Conservation (phyloP, 805 yeast genomes). For the Candida anglica region DNA sequence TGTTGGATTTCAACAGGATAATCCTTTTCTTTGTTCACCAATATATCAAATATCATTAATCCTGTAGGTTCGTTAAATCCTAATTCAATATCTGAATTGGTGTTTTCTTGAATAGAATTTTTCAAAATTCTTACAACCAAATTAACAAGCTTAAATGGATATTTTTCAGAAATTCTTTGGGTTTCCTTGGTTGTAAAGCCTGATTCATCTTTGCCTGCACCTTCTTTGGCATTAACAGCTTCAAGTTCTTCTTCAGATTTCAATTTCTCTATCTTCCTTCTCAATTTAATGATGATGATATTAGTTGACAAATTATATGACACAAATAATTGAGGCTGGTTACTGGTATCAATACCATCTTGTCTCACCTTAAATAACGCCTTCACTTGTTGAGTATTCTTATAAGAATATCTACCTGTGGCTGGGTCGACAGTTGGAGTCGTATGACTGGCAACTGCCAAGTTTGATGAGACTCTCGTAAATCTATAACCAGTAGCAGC, state of each 20-base stretch:
- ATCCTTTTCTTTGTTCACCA: constrained; percentile 11
- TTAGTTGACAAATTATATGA: constrained; percentile 11
- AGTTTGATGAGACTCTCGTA: constrained; percentile 27
- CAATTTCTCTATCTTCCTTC: constrained; percentile 1
- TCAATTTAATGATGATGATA: constrained; percentile 10
- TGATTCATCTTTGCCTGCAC: neutral
- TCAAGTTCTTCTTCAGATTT: neutral
- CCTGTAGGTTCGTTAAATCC: constrained; percentile 18
- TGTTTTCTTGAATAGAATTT: constrained; percentile 1
- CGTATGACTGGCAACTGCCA: constrained; percentile 17
- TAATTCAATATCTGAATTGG: constrained; percentile 3
- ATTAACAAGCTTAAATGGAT: constrained; percentile 7
- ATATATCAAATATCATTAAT: constrained; percentile 19
- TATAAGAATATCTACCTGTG: constrained; percentile 10
- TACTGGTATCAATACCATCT: constrained; percentile 8
- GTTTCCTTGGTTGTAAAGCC: constrained; percentile 5
- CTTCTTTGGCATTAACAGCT: neutral
- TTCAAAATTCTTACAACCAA: constrained; percentile 5
- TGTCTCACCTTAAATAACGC: constrained; percentile 17
- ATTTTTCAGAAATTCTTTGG: constrained; percentile 4
- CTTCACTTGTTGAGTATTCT: constrained; percentile 18
- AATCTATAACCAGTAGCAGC: constrained; percentile 29
- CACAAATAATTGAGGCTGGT: constrained; percentile 8
- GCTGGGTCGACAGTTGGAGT: constrained; percentile 7
- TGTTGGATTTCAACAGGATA: constrained; percentile 15